Percentiles rank a stretch among this genome's conserved stretches.
These are phyloP conservation scores for Amphicarpaea edgeworthii DNA, from an alignment of 306 rosid genomes.

Conservation along the genomic window DNA sequence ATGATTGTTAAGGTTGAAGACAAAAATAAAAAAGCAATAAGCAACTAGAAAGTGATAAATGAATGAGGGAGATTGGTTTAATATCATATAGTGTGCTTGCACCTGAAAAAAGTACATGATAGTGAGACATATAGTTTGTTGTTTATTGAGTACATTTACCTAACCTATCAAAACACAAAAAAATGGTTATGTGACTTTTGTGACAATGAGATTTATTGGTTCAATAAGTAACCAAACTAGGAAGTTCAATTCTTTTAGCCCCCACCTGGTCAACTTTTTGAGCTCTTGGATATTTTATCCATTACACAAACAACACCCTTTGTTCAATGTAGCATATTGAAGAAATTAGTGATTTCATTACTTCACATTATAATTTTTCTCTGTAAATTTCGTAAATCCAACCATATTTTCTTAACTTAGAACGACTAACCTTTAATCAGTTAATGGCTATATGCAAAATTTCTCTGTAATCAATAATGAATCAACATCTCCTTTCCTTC, in stretches of 20 bases:
- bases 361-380: not conserved
- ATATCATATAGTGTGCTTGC: slow-evolving; percentile 7
- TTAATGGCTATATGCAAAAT: not conserved
- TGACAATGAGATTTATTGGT: not conserved
- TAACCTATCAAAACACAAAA: slow-evolving; percentile 8
- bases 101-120: slow-evolving; percentile 28
- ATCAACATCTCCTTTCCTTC: not conserved
- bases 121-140: not conserved
- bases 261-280: slow-evolving; percentile 18
- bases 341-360: not conserved
- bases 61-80: not conserved
- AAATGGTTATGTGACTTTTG: not conserved
- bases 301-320: not conserved
- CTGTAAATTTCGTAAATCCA: not conserved
- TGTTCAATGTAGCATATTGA: not conserved
- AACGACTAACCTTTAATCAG: not conserved
- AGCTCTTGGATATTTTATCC: not conserved
- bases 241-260: not conserved
- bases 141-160: slow-evolving; percentile 8
- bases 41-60: slow-evolving; percentile 34
- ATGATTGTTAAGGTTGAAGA: slow-evolving; percentile 26
- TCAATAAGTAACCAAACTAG: slow-evolving; percentile 11
- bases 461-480: not conserved
- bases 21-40: slow-evolving; percentile 4
- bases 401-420: not conserved